Evolutionary conservation across 768 basidiomycete species (phyloP).

Genomic region (Fomitopsis pulvina): DNA sequence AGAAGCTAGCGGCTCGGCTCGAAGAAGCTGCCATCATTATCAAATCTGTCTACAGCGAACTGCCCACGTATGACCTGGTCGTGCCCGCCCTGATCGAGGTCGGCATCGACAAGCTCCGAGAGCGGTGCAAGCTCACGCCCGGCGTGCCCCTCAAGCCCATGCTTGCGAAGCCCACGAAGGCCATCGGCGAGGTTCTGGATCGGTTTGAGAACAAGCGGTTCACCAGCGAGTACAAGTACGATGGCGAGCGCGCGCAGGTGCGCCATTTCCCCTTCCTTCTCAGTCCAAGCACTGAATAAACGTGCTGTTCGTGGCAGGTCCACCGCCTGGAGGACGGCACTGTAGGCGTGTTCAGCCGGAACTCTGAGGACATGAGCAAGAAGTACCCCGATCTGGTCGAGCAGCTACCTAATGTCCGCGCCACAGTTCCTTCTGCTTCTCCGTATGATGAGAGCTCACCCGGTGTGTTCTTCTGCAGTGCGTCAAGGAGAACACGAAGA

Average conservation of each 20-base stretch:
- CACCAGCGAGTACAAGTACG: slow-evolving; percentile 99
- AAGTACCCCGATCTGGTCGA: slow-evolving; percentile 99
- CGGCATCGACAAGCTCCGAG: slow-evolving; percentile 64
- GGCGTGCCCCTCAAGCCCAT: slow-evolving; percentile 97
- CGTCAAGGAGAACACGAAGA: slow-evolving; percentile 73
- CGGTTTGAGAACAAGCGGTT: slow-evolving; percentile 93
- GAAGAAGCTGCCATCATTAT: slow-evolving; percentile 73
- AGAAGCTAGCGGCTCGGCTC: slow-evolving; percentile 63
- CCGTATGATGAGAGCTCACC: background rate
- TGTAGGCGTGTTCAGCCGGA: slow-evolving; percentile 91
- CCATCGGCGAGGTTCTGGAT: slow-evolving; percentile 95
- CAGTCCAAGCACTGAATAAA: background rate
- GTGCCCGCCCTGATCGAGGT: slow-evolving; percentile 81
- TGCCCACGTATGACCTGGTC: slow-evolving; percentile 88
- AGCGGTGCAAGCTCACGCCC: slow-evolving; percentile 85
- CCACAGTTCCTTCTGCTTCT: background rate
- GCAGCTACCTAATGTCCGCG: slow-evolving; percentile 73
- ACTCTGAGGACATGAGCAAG: slow-evolving; percentile 98
- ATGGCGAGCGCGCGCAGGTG: slow-evolving; percentile 95
- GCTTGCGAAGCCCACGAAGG: slow-evolving; percentile 98
- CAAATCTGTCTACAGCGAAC: slow-evolving; percentile 92
- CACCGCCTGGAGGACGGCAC: slow-evolving; percentile 79
- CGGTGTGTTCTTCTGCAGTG: slow-evolving; percentile 43
- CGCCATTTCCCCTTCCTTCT: slow-evolving; percentile 4
- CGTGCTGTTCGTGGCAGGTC: slow-evolving; percentile 41